Base-by-base conservation (phyloP, 768 basidiomycete species). In the Coprinopsis strossmayeri region DNA sequence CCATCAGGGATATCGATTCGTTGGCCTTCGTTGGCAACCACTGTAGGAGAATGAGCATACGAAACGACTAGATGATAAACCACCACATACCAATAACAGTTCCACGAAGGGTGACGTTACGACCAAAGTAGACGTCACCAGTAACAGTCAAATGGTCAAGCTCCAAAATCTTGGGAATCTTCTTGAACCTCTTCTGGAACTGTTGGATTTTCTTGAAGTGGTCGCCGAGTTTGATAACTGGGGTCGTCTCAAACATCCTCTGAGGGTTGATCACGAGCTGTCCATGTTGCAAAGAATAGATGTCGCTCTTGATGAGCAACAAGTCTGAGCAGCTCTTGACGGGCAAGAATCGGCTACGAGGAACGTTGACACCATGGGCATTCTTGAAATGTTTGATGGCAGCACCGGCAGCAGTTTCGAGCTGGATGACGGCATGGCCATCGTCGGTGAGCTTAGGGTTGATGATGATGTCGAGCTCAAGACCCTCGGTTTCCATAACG, bases 211-310 rank as follows among this genome's bases (percentile, higher is more conserved):
- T 94, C 78, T 94, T 96, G 81, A 98, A 96, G 64, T 89, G 87
- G 65, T 93, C 91, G 38, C 93, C 92, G 42, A 96, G 79, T 73
- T 96, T 96, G 77, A 97, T 89, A 42, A 95, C 91, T n/a, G 93
- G 95, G 23, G 90, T 84, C 17, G 80, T 87, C 59, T 77, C 80
- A 60, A 93, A 92, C 82, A 91, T 86, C 56, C 90, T 71, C 32
- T 77, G 72, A 53, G 80, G 79, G 62, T 87, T 91, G 74, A 96
- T 87, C 54, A 90, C 77, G 51, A 95, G 77, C 57, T 85, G 85
- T 17, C 93, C 93, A 62, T 96, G 89, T 64, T 84, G 71, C 44
- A 96, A 75, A 47, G 87, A 87, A 71, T 96, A 97, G 56, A 96
- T 84, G 64, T 93, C 90, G 51, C 84, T 88, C 72, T 90, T 95